Base-by-base conservation (phyloP, 768 basidiomycete species). In the Boletus rubroflammeus region DNA sequence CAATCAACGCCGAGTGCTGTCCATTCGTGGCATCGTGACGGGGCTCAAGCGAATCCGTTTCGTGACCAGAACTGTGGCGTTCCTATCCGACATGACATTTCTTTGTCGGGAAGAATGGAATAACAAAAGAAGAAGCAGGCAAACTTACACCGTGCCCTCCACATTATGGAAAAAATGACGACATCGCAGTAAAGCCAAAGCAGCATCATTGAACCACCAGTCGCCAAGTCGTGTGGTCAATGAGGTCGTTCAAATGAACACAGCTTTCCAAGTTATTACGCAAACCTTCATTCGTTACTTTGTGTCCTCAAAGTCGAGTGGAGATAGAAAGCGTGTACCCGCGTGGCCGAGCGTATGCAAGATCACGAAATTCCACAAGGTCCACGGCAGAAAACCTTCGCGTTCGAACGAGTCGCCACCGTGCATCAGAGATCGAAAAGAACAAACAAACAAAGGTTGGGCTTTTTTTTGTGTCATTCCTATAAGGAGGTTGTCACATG, bases 111-210 rank as follows among this genome's bases (percentile, higher is more conserved):
- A 21, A 43, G 34, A 66, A 61, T 62, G 58, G 46, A 53, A 51
- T 11, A 17, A 25, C 47, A 50, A 28, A 47, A 48, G 47, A 9
- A 26, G 32, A 55, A 46, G 36, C 29, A 15, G 40, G 32, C 3
- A 29, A 21, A 44, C 54, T 36, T 51, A 21, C 42, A 47, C 50
- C 34, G 9, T 38, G 17, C n/a, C 36, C n/a, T n/a, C 48, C 26
- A 26, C 21, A 38, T 54, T 54, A 47, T 55, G 56, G 54, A 54
- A 61, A 45, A 35, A 11, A 44, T 66, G 57, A 66, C 64, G 62
- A 61, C 47, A 64, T 51, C 32, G n/a, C 44, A 47, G 52, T 25
- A 42, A 36, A 36, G 38, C 17, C 14, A 48, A 36, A 23, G 15
- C 7, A n/a, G 15, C 15, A 17, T 1, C 36, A n/a, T n/a, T 17